Base-by-base conservation (phyloP, 106 monocot genomes). In the Dendrobium chrysotoxum region DNA sequence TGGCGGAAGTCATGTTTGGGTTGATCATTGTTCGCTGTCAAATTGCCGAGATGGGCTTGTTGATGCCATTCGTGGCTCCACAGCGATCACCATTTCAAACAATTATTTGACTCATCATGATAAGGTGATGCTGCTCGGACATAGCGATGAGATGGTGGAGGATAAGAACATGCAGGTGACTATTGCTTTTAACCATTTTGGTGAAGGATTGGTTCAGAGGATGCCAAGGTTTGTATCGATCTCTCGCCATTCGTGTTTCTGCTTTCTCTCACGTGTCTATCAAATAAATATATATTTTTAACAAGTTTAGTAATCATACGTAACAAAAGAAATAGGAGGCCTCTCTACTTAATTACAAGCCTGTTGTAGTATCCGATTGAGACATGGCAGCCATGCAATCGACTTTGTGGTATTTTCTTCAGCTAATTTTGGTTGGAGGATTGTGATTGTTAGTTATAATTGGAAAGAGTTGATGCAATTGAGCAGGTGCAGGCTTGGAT, bases 161-260 rank as follows among this genome's bases (percentile, higher is more conserved):
- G 81, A 81, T 23, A 73, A 75, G 54, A 40, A 39, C 73, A 81
- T 81, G 81, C 81, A 81, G 81, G 81, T 81, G 3, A 81, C 81
- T 15, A 61, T 81, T 17, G 81, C 75, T 25, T 74, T 74, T n/a
- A 74, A 74, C 74, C 74, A 42, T 11, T 74, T 74, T n/a, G 74
- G 74, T 10, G 74, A 54, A 18, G 81, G 81, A 5, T 54, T 81
- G 38, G 42, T 81, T 18, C 57, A 81, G 61, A 57, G 81, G 75
- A 81, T 81, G 53, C 81, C 81, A 15, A 78, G 78, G 78, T 78
- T 15, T 50, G 50, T 50, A 3, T 50, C 50, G n/a, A n/a, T 50
- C 50, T 13, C 50, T 50, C 15, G 50, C 50, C 50, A 15, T 50
- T 50, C 3, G 1, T 44, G 0, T 44, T 44, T 44, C 44, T 44